A percentile compares a stretch with the other conserved stretches of the same genome.
phyloP scores from a whole-genome alignment of 2,329 filamentous ascomycete genomes.

The Neurospora crassa region DNA sequence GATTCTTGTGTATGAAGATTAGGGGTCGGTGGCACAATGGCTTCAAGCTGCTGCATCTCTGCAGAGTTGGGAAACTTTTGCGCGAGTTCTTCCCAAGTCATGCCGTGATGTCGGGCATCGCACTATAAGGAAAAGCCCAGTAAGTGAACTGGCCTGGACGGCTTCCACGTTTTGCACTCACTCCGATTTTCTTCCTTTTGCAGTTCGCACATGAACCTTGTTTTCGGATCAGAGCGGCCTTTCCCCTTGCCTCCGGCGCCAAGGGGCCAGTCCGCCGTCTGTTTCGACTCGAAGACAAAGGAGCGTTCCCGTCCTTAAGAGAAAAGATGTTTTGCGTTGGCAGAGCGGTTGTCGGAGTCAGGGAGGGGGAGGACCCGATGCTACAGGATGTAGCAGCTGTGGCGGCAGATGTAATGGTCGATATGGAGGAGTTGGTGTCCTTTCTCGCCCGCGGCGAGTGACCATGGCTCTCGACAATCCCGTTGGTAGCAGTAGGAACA shows the following conservation, averaged over 20 bases:
- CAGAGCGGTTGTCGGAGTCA: constrained; percentile 21
- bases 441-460: constrained; percentile 29
- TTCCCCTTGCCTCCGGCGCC: constrained; percentile 47
- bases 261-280: constrained; percentile 50
- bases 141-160: constrained; percentile 7
- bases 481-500: constrained; percentile 8
- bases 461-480: constrained; percentile 12
- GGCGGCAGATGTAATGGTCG: constrained; percentile 38
- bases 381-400: constrained; percentile 42
- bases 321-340: constrained; percentile 43
- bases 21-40: constrained; percentile 34
- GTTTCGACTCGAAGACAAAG: constrained; percentile 29
- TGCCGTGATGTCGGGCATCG: constrained; percentile 49
- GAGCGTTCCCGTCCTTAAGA: constrained; percentile 43
- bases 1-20: constrained; percentile 34
- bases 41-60: constrained; percentile 37
- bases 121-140: constrained; percentile 29
- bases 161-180: constrained; percentile 28
- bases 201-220: constrained; percentile 49
- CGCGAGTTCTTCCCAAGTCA: constrained; percentile 51
- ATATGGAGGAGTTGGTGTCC: constrained; percentile 44
- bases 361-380: constrained; percentile 38
- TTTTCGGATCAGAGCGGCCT: constrained; percentile 50
- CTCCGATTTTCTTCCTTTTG: constrained; percentile 46
- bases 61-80: constrained; percentile 44